Evolutionary conservation across 805 yeast species (phyloP), one percentile per base, ranked within the genome.

Genomic region (Maudiozyma serrabonitensis): DNA sequence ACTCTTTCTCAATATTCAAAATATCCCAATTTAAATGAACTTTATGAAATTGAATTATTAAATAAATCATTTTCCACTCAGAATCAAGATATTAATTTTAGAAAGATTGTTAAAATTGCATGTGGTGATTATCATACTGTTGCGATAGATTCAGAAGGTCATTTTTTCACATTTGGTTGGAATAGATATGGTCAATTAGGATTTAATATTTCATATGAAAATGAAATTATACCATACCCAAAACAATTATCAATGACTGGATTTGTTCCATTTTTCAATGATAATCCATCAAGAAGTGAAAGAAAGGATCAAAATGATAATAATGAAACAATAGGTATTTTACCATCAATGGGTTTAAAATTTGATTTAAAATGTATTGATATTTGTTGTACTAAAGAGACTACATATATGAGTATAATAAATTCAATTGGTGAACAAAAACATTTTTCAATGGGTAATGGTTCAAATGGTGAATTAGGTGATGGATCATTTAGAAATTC

Each of bases 101-200:
- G 91, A 49, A 54, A 58, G 1, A 79, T 87, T 47, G 66, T 59
- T 4, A 70, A 78, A 56, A 75, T 91, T 41, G 87, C 93, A 0
- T 71, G 86, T 51, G 97, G 98, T 9, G 72, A 74, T 45, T 73
- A 72, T 62, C 95, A 88, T 66, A 78, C 89, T 3, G 63, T 89
- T 34, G 91, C 81, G 6, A 63, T 77, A n/a, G 91, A 87, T 56
- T 57, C 70, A 1, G 59, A 70, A n/a, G 93, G 91, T 8, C 72
- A 73, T 47, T 69, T 88, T n/a, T 85, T 84, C 79, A 76, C 88
- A 1, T 90, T 93, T 79, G 99, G 99, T 23, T 78, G 78, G 50
- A 91, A 91, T 63, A 72, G 78, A 3, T 79, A 69, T 63, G 98
- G 98, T n/a, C 91, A 93, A 60, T 72, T 91, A 49, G 96, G 91